These are phyloP conservation scores for Astragalus glycyphyllos DNA, from an alignment of 306 rosid species.

Conservation along the genomic window DNA sequence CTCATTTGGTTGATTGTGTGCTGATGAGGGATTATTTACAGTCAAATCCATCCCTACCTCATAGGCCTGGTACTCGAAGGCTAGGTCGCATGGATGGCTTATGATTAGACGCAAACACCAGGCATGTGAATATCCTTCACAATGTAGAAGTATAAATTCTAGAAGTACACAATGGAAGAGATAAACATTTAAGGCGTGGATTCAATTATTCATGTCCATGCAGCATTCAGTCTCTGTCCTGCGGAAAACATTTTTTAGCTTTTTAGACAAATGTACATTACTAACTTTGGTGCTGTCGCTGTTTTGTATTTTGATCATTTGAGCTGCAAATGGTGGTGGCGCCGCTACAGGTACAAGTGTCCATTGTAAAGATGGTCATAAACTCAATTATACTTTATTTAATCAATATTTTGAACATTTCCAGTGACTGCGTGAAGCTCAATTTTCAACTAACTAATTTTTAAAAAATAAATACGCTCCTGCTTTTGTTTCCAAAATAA, in stretches of 20 bases:
- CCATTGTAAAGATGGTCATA: constrained; percentile 48
- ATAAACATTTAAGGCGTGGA: no score
- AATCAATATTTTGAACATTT: not conserved
- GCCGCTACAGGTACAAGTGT: constrained; percentile 1
- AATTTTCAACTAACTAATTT: not conserved
- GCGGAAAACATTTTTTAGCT: constrained; percentile 33
- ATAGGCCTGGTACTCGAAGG: constrained; percentile 42
- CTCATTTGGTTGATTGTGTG: constrained; percentile 51
- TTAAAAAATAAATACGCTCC: not conserved
- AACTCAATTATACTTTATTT: constrained; percentile 18
- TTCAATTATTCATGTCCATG: no score
- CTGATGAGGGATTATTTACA: constrained; percentile 57
- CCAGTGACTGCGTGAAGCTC: not conserved
- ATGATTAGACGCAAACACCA: constrained; percentile 10
- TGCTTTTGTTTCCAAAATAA: not conserved
- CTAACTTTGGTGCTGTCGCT: not conserved
- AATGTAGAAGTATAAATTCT: no score
- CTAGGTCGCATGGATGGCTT: constrained; percentile 38
- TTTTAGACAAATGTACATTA: constrained; percentile 43
- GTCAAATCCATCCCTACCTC: constrained; percentile 49
- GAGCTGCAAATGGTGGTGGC: constrained; percentile 39
- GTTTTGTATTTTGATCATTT: constrained; percentile 28
- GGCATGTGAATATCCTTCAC: no score
- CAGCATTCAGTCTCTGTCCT: not conserved
- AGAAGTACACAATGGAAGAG: no score